These are phyloP conservation scores for Botrytis sinoallii DNA, from an alignment of 2,329 filamentous ascomycete species.

Conservation along the genomic window DNA sequence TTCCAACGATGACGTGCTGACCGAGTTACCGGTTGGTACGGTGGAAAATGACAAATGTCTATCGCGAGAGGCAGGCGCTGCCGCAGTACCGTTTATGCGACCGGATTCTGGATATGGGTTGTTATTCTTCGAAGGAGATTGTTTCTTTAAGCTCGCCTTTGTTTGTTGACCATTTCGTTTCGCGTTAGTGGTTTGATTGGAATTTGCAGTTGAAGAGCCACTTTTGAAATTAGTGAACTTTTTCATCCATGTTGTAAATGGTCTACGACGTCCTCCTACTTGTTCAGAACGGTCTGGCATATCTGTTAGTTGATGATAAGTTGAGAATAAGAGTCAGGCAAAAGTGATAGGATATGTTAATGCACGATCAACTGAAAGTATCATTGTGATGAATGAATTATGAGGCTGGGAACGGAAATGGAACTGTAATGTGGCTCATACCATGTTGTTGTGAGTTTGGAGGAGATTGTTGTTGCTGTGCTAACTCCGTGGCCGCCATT, in stretches of 20 bases:
- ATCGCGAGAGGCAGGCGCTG: conserved; percentile 34
- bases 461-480: conserved; percentile 39
- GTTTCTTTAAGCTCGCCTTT: conserved; percentile 54
- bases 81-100: conserved; percentile 43
- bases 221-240: conserved; percentile 83
- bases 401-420: conserved; percentile 12
- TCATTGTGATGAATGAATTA: conserved; percentile 15
- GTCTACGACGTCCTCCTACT: conserved; percentile 64
- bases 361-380: conserved; percentile 3
- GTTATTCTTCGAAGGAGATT: conserved; percentile 52
- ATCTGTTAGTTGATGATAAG: conserved; percentile 25
- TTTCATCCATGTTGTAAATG: conserved; percentile 92
- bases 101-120: conserved; percentile 92
- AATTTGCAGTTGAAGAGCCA: conserved; percentile 58
- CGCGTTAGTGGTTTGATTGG: conserved; percentile 40
- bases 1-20: conserved; percentile 52
- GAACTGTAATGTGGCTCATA: conserved; percentile 34
- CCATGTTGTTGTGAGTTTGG: conserved; percentile 36
- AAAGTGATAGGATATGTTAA: background rate
- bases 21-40: conserved; percentile 48
- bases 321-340: background rate
- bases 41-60: conserved; percentile 57
- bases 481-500: conserved; percentile 42
- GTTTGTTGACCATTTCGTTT: conserved; percentile 45
- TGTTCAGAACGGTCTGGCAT: conserved; percentile 61